phyloP scores from a whole-genome alignment of 1,284 basidiomycete genomes.

The Apiotrichum siamense region DNA sequence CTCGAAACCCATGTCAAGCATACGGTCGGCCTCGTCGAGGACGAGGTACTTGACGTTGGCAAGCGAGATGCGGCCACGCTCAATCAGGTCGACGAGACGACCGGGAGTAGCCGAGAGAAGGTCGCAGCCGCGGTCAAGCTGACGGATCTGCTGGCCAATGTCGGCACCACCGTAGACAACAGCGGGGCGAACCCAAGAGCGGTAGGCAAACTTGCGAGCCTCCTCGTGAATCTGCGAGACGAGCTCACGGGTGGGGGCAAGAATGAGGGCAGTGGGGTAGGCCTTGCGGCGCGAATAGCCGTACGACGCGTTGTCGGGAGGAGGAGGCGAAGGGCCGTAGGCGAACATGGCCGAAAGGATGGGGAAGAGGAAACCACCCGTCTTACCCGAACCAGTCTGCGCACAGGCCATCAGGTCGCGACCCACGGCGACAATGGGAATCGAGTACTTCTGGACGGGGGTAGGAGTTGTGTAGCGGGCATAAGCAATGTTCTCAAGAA shows the following conservation, averaged over 20 bases:
- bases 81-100: constrained; percentile 96
- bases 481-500: constrained; percentile 89
- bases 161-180: constrained; percentile 99
- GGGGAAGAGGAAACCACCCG: constrained; percentile 97
- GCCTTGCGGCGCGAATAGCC: constrained; percentile 77
- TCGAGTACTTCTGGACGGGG: constrained; percentile 99
- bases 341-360: constrained; percentile 92
- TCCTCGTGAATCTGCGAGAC: constrained; percentile 99
- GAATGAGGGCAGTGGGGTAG: constrained; percentile 89
- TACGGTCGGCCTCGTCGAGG: constrained; percentile 98
- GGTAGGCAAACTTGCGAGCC: constrained; percentile 97
- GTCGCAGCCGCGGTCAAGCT: constrained; percentile 95
- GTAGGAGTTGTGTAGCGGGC: constrained; percentile 93
- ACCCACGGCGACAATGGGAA: constrained; percentile 87
- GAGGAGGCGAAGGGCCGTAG: constrained; percentile 64
- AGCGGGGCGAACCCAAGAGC: constrained; percentile 97
- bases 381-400: constrained; percentile 99
- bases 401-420: constrained; percentile 99
- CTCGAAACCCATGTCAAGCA: constrained; percentile 99
- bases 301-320: constrained; percentile 49
- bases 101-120: constrained; percentile 96
- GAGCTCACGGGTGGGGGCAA: constrained; percentile 96
- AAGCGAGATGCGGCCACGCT: constrained; percentile 93
- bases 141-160: constrained; percentile 88
- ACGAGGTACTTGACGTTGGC: constrained; percentile 97